phyloP scores from a whole-genome alignment of 2,329 filamentous ascomycete genomes.

The Graphilbum fragrans region DNA sequence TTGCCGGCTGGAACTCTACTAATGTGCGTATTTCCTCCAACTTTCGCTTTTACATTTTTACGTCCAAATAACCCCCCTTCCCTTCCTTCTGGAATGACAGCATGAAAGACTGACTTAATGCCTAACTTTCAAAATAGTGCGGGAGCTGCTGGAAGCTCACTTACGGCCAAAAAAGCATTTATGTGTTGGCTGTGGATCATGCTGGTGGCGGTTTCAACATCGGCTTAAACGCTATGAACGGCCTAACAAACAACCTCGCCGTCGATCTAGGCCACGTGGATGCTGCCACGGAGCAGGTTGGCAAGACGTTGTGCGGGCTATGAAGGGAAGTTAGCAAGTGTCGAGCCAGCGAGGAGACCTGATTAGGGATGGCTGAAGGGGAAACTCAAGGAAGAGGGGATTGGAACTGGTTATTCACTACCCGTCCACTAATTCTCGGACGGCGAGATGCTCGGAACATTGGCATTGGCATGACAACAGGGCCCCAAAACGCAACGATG shows the following conservation, averaged over 20 bases:
- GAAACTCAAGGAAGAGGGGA: too few relatives aligned
- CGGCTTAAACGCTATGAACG: conserved; percentile 41
- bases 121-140: conserved; percentile 27
- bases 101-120: not conserved
- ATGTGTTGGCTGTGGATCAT: conserved; percentile 89
- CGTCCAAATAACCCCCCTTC: too few relatives aligned
- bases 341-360: too few relatives aligned
- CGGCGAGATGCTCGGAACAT: too few relatives aligned
- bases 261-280: conserved; percentile 38
- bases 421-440: too few relatives aligned
- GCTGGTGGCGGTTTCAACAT: conserved; percentile 75
- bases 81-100: too few relatives aligned
- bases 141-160: conserved; percentile 46
- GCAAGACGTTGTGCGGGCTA: conserved; percentile 26
- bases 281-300: conserved; percentile 32
- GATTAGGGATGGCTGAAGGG: too few relatives aligned
- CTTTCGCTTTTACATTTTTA: too few relatives aligned
- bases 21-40: conserved; percentile 15
- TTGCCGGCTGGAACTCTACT: conserved; percentile 44
- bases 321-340: too few relatives aligned
- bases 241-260: conserved; percentile 39
- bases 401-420: too few relatives aligned
- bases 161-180: conserved; percentile 41
- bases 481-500: too few relatives aligned
- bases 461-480: too few relatives aligned